phyloP scores from a whole-genome alignment of 2,329 filamentous ascomycete species.

The Tricladium varicosporioides region DNA sequence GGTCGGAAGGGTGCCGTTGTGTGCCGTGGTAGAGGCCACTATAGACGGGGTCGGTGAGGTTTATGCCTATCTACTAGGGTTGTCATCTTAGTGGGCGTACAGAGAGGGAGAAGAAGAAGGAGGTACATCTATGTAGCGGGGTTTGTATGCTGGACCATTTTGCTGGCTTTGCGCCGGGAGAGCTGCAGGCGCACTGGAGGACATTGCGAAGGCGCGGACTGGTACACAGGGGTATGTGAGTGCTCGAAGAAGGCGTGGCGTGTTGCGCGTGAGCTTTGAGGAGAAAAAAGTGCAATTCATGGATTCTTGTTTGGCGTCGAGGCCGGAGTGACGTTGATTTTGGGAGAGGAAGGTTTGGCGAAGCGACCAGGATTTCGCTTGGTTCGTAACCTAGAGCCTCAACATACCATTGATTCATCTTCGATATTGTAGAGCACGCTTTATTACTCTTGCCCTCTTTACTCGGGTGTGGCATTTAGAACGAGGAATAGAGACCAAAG shows the following conservation, averaged over 20 bases:
- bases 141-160: conserved; percentile 31
- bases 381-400: too few species aligned
- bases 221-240: not conserved
- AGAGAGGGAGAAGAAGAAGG: not conserved
- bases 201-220: conserved; percentile 15
- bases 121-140: conserved; percentile 62
- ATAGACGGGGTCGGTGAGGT: conserved; percentile 90
- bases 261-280: not conserved
- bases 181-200: not conserved
- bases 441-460: too few species aligned
- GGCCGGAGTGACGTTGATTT: too few species aligned
- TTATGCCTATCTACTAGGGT: conserved; percentile 75
- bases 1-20: conserved; percentile 69
- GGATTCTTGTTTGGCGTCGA: not conserved
- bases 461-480: too few species aligned
- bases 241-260: not conserved
- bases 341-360: too few species aligned
- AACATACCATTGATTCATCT: too few species aligned
- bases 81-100: conserved; percentile 1
- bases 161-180: not conserved
- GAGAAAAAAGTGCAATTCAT: conserved; percentile 1
- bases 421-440: too few species aligned
- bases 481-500: too few species aligned
- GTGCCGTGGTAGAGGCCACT: conserved; percentile 80
- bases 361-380: too few species aligned